phyloP scores from a whole-genome alignment of 2,329 filamentous ascomycete species.

The Alternaria ventricosa region DNA sequence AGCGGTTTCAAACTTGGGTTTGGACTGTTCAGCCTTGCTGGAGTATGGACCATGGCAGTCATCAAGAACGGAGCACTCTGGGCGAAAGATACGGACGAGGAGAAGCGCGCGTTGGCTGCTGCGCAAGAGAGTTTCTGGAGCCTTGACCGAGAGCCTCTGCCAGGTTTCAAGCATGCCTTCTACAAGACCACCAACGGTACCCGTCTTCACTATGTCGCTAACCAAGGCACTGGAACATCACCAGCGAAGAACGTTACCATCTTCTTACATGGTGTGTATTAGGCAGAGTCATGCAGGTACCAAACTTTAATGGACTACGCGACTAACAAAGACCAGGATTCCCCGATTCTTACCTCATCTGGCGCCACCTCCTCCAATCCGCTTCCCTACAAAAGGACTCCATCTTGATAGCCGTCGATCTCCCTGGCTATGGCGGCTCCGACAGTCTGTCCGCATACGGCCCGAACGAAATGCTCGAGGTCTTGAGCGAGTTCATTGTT shows the following conservation, averaged over 20 bases:
- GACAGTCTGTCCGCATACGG: conserved; percentile 59
- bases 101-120: conserved; percentile 38
- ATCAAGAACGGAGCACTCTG: conserved; percentile 38
- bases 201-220: conserved; percentile 63
- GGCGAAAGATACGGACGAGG: conserved; percentile 32
- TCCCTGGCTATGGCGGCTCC: conserved; percentile 66
- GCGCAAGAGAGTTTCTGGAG: conserved; percentile 63
- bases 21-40: conserved; percentile 36
- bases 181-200: conserved; percentile 57
- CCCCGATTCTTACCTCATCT: conserved; percentile 64
- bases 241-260: conserved; percentile 54
- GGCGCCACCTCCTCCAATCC: conserved; percentile 57
- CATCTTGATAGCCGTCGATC: conserved; percentile 61
- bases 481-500: conserved; percentile 61
- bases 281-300: background rate
- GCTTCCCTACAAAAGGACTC: conserved; percentile 46
- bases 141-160: conserved; percentile 54
- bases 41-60: conserved; percentile 28
- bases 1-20: conserved; percentile 38
- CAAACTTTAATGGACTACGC: background rate
- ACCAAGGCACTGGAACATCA: conserved; percentile 14
- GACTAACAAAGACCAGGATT: conserved; percentile 50
- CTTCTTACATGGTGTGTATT: conserved; percentile 57
- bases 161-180: conserved; percentile 59
- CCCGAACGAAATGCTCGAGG: conserved; percentile 60